Base-by-base conservation (phyloP, 139 green algal species). In the Spirogloea muscicola region DNA sequence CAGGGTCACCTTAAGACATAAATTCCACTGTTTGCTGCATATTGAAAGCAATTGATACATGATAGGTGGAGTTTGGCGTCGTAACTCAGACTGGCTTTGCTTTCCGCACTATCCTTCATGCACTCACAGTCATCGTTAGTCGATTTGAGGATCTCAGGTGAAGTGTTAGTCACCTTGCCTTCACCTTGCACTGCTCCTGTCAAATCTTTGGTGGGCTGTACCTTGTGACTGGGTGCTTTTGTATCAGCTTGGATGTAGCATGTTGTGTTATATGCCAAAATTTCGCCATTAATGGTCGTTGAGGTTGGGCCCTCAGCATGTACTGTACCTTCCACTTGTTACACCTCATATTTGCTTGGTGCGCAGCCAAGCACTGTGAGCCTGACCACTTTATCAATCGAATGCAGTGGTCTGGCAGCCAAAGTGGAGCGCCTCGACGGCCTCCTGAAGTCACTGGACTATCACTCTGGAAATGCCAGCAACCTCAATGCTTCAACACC, bases 21-120 rank as follows among this genome's bases (percentile, higher is more conserved):
- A n/a, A n/a, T n/a, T n/a, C n/a, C n/a, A n/a, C n/a, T n/a, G n/a
- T n/a, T n/a, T n/a, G n/a, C n/a, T n/a, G n/a, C n/a, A n/a, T n/a
- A n/a, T n/a, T n/a, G n/a, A n/a, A n/a, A n/a, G n/a, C n/a, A n/a
- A n/a, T n/a, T n/a, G n/a, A n/a, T n/a, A n/a, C n/a, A n/a, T n/a
- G n/a, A n/a, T 33, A 73, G 62, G 62, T 72, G 18, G 88, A 93
- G 58, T 96, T 95, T 71, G 79, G 90, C 34, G 79, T 86, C 59
- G 87, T 92, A 38, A 68, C 81, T 0, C 88, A 91, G 77, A 80
- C 86, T 38, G 52, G 74, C 36, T 83, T 87, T 78, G 76, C 86
- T 10, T 90, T 91, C 62, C 1, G 51, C 39, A 76, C 75, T 31
- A 86, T 94, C 3, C 77, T 89, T 60, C 31, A 44, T 31, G 89